Conservation (phyloP, 2,329 filamentous ascomycete genomes). For the Colletotrichum incanum region DNA sequence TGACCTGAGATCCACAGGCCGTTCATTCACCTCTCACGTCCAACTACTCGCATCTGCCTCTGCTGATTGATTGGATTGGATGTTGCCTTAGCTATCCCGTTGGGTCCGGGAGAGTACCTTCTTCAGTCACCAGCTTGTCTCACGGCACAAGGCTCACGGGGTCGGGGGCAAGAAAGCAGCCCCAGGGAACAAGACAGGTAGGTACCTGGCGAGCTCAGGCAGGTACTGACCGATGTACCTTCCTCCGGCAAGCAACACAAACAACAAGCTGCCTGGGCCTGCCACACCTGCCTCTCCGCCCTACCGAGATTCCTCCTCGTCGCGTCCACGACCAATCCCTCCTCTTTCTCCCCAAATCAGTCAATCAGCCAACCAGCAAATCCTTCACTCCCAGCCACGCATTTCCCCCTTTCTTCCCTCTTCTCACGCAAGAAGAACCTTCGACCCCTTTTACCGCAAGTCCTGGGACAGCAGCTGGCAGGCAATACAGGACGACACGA, state of each 20-base stretch:
- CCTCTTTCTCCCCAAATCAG: slow-evolving; percentile 17
- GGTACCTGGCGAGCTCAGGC: slow-evolving; percentile 11
- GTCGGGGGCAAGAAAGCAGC: slow-evolving; percentile 8
- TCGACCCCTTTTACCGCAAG: background rate
- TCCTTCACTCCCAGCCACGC: slow-evolving; percentile 33
- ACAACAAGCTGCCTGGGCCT: slow-evolving; percentile 3
- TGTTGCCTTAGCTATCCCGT: slow-evolving; percentile 7
- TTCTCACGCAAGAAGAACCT: slow-evolving; percentile 8
- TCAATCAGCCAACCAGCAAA: slow-evolving; percentile 22
- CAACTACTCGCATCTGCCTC: background rate
- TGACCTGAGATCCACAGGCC: background rate
- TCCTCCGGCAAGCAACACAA: slow-evolving; percentile 1
- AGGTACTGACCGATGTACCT: slow-evolving; percentile 29
- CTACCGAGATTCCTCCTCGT: slow-evolving; percentile 32
- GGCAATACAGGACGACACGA: slow-evolving; percentile 28
- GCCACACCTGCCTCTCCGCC: slow-evolving; percentile 18
- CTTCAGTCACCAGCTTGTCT: background rate
- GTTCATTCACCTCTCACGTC: background rate
- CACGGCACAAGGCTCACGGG: background rate
- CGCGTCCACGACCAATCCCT: slow-evolving; percentile 16
- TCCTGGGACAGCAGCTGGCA: slow-evolving; percentile 1
- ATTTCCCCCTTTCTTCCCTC: slow-evolving; percentile 3
- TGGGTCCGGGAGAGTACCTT: slow-evolving; percentile 16
- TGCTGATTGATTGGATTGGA: background rate
- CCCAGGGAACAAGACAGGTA: slow-evolving; percentile 2